Conservation (phyloP, 2,329 filamentous ascomycete genomes). For the Aspergillus oerlinghausenensis region DNA sequence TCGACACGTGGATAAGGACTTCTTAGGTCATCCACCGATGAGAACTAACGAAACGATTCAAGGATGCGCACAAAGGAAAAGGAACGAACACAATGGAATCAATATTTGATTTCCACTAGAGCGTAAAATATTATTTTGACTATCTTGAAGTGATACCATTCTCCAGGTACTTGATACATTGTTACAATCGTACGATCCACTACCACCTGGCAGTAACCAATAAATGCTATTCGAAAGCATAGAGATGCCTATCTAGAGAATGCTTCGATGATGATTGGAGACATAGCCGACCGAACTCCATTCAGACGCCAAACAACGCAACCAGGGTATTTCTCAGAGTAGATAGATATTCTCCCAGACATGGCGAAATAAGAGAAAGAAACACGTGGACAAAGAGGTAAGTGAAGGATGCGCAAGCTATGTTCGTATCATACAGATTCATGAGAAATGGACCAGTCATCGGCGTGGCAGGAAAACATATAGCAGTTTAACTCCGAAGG, state of each 20-base stretch:
- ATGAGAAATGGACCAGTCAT: neutral
- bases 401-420: neutral
- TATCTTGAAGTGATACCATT: neutral
- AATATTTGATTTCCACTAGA: neutral
- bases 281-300: neutral
- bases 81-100: neutral
- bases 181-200: neutral
- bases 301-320: neutral
- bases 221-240: neutral
- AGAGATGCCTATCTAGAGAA: neutral
- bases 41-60: neutral
- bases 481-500: neutral
- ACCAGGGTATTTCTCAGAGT: neutral
- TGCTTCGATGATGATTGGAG: neutral
- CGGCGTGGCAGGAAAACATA: neutral
- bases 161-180: neutral
- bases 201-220: neutral
- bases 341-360: neutral
- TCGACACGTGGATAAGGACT: neutral
- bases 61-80: neutral
- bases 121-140: neutral
- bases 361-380: neutral
- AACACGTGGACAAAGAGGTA: neutral
- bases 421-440: neutral
- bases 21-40: neutral